A percentile compares a stretch with the other conserved stretches of the same genome.
phyloP scores from a whole-genome alignment of 495 filamentous ascomycete genomes.

The Penicillium bovifimosum region DNA sequence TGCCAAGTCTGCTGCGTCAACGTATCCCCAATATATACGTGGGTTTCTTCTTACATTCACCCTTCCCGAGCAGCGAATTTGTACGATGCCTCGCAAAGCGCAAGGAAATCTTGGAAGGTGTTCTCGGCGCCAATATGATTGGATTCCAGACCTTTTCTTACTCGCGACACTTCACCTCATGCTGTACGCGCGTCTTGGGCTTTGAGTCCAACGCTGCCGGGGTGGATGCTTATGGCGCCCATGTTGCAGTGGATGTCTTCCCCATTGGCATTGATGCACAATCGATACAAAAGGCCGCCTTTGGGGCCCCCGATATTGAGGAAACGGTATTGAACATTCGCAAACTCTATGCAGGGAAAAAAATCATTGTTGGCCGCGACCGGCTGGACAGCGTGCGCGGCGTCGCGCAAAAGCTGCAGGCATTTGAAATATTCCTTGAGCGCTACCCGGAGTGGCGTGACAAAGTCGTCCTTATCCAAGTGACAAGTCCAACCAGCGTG shows the following conservation, averaged over 20 bases:
- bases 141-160: slow-evolving; percentile 93
- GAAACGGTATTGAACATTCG: slow-evolving; percentile 61
- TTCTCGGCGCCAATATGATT: slow-evolving; percentile 83
- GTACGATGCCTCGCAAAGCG: slow-evolving; percentile 76
- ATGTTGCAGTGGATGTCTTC: slow-evolving; percentile 83
- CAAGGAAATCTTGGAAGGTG: slow-evolving; percentile 81
- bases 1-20: slow-evolving; percentile 80
- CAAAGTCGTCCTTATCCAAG: slow-evolving; percentile 90
- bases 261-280: slow-evolving; percentile 84
- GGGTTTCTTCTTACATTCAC: slow-evolving; percentile 86
- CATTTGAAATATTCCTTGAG: slow-evolving; percentile 86
- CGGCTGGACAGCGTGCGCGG: slow-evolving; percentile 84
- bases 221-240: slow-evolving; percentile 80
- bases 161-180: slow-evolving; percentile 85
- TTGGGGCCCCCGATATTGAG: slow-evolving; percentile 58
- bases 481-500: slow-evolving; percentile 77
- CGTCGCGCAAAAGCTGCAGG: slow-evolving; percentile 87
- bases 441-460: slow-evolving; percentile 81
- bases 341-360: slow-evolving; percentile 70
- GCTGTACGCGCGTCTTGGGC: slow-evolving; percentile 79
- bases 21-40: slow-evolving; percentile 78
- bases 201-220: slow-evolving; percentile 76
- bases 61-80: slow-evolving; percentile 92
- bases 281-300: slow-evolving; percentile 65
- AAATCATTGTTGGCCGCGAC: slow-evolving; percentile 92